Evolutionary conservation across 208 protist species (phyloP).

Genomic region (Novymonas esmeraldas): DNA sequence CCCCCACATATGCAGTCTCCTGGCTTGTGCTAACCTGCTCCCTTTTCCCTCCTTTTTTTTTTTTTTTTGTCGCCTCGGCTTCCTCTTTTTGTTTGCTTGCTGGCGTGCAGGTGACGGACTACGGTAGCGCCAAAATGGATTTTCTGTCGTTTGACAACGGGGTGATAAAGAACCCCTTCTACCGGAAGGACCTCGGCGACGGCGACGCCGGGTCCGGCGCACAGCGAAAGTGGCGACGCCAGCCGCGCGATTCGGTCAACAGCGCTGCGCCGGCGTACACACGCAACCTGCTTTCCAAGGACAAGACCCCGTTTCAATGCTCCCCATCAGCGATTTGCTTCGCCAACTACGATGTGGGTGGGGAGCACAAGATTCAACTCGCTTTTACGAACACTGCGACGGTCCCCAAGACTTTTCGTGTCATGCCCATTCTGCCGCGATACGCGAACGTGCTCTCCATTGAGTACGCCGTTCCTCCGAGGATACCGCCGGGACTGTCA

Average conservation of each 20-base stretch:
- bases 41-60: not conserved
- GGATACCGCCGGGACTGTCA: constrained; percentile 81
- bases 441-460: constrained; percentile 63
- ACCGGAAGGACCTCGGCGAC: constrained; percentile 34
- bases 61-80: not conserved
- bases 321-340: constrained; percentile 66
- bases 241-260: constrained; percentile 11
- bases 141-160: constrained; percentile 76
- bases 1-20: too few relatives aligned
- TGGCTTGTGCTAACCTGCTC: not conserved
- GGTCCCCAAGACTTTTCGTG: constrained; percentile 71
- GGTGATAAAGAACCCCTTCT: constrained; percentile 53
- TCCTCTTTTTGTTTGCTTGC: not conserved
- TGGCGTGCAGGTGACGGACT: too few relatives aligned
- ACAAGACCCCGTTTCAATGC: constrained; percentile 34
- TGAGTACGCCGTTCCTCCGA: constrained; percentile 64
- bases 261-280: constrained; percentile 14
- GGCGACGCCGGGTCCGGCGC: not conserved
- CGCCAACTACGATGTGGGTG: constrained; percentile 80
- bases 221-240: constrained; percentile 18
- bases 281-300: constrained; percentile 15
- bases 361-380: constrained; percentile 57
- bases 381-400: constrained; percentile 82
- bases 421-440: constrained; percentile 69
- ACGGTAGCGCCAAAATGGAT: constrained; percentile 49